Evolutionary conservation across 495 filamentous ascomycete species (phyloP), one percentile per base, ranked within the genome.

Genomic region (Rusavskia elegans): DNA sequence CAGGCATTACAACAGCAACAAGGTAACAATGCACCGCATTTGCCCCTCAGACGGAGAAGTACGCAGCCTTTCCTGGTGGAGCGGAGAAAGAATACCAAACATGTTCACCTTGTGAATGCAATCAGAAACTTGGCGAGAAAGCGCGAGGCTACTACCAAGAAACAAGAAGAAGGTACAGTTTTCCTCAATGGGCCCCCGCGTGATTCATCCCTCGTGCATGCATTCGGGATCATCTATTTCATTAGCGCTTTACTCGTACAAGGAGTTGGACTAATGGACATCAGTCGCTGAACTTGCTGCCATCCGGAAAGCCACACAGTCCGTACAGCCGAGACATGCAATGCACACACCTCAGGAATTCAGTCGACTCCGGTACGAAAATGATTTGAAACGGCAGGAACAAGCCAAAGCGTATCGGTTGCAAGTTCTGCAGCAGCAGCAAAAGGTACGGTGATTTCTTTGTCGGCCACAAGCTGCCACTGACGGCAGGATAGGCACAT

Each of bases 91-190:
- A 87, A 88, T 49, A 85, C 83, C 21, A 85, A 84, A 56, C 85
- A 94, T 59, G 73, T 97, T 52, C 83, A 83, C 19, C 71, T 97
- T 50, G 81, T 97, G 64, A 92, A 97, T 67, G 84, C 83, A 4
- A 95, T 97, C 85, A 80, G 89, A 40, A 98, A 97, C 64, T 63
- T 93, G 54, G 90, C 90, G 7, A 93, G 95, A 69, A 96, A 94
- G 70, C 75, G 88, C 39, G 92, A 98, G 69, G 83, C 82, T 5
- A 75, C 77, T 39, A 65, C 79, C 23, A 87, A 90, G 61, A 97
- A 97, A 68, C 84, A 90, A 57, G 83, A 88, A 61, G 85, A 93
- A 61, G 77, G 78, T 81, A 69, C 66, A n/a, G 30, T 10, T 23
- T 44, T 14, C 45, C 23, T 17, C 10, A 56, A 9, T 32, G 59